Conservation (phyloP, 148 eudicot genomes). For the Linanthus parryae region DNA sequence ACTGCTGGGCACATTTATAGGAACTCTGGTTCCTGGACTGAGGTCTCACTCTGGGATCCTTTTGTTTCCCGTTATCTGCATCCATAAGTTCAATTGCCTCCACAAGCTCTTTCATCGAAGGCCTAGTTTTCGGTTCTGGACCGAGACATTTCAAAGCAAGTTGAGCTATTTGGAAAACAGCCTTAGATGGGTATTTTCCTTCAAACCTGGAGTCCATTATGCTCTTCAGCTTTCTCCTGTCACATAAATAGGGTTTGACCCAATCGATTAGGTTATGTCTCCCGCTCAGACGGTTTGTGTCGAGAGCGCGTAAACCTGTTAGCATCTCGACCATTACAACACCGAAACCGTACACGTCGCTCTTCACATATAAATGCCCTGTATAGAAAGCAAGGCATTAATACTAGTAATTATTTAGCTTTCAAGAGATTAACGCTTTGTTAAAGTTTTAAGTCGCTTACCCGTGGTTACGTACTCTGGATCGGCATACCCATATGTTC, state of each 20-base stretch:
- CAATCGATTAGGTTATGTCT: slow-evolving; percentile 6
- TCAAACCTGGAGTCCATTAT: slow-evolving; percentile 62
- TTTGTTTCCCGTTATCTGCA: slow-evolving; percentile 32
- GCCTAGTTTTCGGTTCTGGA: slow-evolving; percentile 42
- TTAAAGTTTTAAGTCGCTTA: slow-evolving; percentile 15
- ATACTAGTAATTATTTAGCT: not conserved
- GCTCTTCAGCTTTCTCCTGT: slow-evolving; percentile 40
- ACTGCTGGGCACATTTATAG: slow-evolving; percentile 5
- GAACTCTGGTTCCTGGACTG: slow-evolving; percentile 6
- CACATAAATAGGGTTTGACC: slow-evolving; percentile 11
- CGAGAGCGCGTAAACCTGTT: slow-evolving; percentile 8
- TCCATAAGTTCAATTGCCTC: slow-evolving; percentile 33
- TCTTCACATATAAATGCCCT: slow-evolving; percentile 81
- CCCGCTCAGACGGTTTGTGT: slow-evolving; percentile 11
- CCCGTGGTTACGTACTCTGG: slow-evolving; percentile 85
- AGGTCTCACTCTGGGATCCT: slow-evolving; percentile 25
- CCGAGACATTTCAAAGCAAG: slow-evolving; percentile 56
- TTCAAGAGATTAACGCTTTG: not conserved
- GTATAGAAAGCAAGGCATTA: slow-evolving; percentile 13
- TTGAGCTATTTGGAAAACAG: slow-evolving; percentile 44
- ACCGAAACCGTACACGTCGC: slow-evolving; percentile 78
- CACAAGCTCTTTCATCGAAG: slow-evolving; percentile 71
- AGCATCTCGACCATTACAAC: slow-evolving; percentile 69
- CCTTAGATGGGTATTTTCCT: slow-evolving; percentile 59
- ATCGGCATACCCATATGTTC: slow-evolving; percentile 76